Percentiles rank a stretch among this genome's conserved stretches.
phyloP scores from a whole-genome alignment of 1,139 yeast species.

The Eremothecium cymbalariae region DNA sequence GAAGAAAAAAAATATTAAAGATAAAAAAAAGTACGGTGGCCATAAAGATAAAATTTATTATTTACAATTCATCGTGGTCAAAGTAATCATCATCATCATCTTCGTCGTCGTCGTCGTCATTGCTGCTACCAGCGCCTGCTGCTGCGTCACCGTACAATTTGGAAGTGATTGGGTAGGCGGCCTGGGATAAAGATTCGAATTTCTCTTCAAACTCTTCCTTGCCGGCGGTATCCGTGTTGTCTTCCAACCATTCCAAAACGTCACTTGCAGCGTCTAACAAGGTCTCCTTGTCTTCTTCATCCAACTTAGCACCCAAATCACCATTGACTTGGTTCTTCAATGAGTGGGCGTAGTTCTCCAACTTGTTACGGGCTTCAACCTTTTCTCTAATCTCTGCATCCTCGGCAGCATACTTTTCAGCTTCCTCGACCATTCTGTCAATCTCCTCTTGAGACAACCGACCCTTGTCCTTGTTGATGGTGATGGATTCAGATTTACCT shows the following conservation, averaged over 20 bases:
- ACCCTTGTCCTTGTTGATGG: constrained; percentile 95
- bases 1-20: not conserved
- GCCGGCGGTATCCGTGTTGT: constrained; percentile 78
- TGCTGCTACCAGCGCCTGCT: constrained; percentile 41
- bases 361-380: constrained; percentile 78
- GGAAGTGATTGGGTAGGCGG: constrained; percentile 88
- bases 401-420: constrained; percentile 83
- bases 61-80: constrained; percentile 55
- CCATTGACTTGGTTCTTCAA: constrained; percentile 68
- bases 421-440: constrained; percentile 92
- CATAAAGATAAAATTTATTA: constrained; percentile 3
- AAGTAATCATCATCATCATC: constrained; percentile 45
- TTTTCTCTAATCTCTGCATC: constrained; percentile 73
- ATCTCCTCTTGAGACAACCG: constrained; percentile 87
- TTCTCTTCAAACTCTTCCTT: constrained; percentile 93
- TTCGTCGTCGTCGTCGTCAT: constrained; percentile 57
- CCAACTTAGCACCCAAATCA: constrained; percentile 65
- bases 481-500: constrained; percentile 88
- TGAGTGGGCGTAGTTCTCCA: constrained; percentile 83
- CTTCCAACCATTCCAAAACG: constrained; percentile 75
- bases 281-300: constrained; percentile 88
- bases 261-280: constrained; percentile 83
- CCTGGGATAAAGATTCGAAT: constrained; percentile 72
- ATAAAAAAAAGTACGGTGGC: not conserved
- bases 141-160: constrained; percentile 71